Percentiles rank a stretch among this genome's conserved stretches.
Conservation (phyloP, 768 basidiomycete species). For the Lactifluus subvellereus region DNA sequence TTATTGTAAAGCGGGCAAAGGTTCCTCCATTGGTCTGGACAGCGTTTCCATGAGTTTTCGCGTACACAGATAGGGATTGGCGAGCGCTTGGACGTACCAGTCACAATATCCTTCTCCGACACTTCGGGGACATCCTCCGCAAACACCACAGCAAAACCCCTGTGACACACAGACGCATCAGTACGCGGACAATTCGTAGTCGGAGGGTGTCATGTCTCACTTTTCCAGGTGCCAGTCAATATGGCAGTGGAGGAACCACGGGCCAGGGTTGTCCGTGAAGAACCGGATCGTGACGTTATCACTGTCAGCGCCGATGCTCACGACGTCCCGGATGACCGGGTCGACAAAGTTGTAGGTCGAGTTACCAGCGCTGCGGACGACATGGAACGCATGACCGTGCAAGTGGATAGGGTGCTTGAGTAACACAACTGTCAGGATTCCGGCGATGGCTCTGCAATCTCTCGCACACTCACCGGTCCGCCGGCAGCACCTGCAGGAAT, state of each 20-base stretch:
- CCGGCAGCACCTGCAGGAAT: not conserved
- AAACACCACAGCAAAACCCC: constrained; percentile 12
- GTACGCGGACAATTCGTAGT: too few species aligned
- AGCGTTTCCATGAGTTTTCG: not conserved
- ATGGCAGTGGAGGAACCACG: constrained; percentile 29
- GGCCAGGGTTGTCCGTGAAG: constrained; percentile 1
- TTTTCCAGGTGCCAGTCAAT: constrained; percentile 28
- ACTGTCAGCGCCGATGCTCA: constrained; percentile 23
- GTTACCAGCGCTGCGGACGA: too few species aligned
- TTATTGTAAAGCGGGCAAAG: constrained; percentile 6
- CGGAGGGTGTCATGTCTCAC: not conserved
- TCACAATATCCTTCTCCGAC: not conserved
- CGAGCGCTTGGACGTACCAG: not conserved
- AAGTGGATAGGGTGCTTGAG: constrained; percentile 1
- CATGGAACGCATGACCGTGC: not conserved
- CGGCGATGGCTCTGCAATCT: not conserved
- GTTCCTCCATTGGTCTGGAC: not conserved
- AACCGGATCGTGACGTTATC: constrained; percentile 28
- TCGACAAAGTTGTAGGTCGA: constrained; percentile 28
- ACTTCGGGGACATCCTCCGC: constrained; percentile 13
- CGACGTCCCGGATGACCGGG: constrained; percentile 43
- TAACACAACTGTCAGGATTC: not conserved
- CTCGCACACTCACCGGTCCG: not conserved
- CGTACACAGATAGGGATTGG: not conserved
- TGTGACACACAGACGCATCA: not conserved